A percentile compares a stretch with the other conserved stretches of the same genome.
These are phyloP conservation scores for Lactifluus echinatus DNA, from an alignment of 768 basidiomycete species.

Conservation along the genomic window DNA sequence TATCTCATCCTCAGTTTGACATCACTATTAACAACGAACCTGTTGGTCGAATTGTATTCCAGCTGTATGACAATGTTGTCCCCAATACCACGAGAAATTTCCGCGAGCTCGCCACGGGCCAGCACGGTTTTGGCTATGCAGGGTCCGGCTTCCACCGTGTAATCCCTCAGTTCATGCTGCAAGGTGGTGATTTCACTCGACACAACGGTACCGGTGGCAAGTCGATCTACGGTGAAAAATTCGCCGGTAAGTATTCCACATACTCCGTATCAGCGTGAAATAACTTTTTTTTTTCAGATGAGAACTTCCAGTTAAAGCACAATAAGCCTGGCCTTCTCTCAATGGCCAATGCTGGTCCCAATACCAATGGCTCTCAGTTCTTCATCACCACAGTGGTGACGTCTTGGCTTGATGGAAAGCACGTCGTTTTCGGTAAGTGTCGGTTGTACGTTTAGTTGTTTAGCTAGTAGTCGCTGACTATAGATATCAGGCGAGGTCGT, in stretches of 20 bases:
- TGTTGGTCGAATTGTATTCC: constrained; percentile 65
- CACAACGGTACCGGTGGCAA: constrained; percentile 66
- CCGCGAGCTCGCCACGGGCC: constrained; percentile 77
- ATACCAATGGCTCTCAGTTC: constrained; percentile 86
- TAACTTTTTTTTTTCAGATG: constrained; percentile 39
- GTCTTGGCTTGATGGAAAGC: constrained; percentile 71
- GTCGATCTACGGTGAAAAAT: constrained; percentile 67
- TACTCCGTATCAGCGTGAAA: not conserved
- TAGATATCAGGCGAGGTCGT: constrained; percentile 50
- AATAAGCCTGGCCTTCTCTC: constrained; percentile 57
- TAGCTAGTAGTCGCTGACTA: not conserved
- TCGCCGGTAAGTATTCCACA: constrained; percentile 40
- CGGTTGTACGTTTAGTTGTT: not conserved
- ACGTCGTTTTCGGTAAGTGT: constrained; percentile 74
- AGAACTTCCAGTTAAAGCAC: constrained; percentile 79
- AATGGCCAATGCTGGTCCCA: constrained; percentile 73
- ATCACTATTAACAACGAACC: constrained; percentile 38
- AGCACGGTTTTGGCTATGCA: constrained; percentile 65
- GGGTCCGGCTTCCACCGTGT: constrained; percentile 74
- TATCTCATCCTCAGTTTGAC: constrained; percentile 47
- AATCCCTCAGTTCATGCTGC: constrained; percentile 81
- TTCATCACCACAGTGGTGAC: constrained; percentile 82
- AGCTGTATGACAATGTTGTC: constrained; percentile 72
- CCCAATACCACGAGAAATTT: constrained; percentile 78
- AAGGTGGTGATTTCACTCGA: constrained; percentile 80